Evolutionary conservation across 768 basidiomycete species (phyloP).

Genomic region (Artomyces pyxidatus): DNA sequence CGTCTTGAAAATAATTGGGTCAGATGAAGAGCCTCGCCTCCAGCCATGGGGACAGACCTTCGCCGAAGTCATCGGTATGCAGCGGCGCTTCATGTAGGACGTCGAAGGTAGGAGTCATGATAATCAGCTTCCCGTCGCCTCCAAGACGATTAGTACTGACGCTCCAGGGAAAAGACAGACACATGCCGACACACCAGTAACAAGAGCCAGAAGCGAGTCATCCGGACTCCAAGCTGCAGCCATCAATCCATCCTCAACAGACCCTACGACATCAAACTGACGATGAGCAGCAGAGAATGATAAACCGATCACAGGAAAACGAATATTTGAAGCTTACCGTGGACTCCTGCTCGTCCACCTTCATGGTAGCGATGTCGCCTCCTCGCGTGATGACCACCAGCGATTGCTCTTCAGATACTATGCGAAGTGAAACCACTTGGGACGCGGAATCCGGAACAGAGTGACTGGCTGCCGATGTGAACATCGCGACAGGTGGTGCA

Average conservation of each 20-base stretch:
- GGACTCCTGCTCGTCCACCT: conserved; percentile 41
- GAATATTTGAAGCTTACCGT: conserved; percentile 28
- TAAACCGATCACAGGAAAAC: neutral
- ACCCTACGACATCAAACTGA: conserved; percentile 77
- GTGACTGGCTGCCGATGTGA: conserved; percentile 9
- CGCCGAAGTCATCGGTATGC: conserved; percentile 72
- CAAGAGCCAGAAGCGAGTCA: conserved; percentile 73
- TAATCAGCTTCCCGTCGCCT: conserved; percentile 74
- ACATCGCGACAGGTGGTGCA: conserved; percentile 5
- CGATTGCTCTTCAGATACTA: conserved; percentile 59
- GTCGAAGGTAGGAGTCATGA: conserved; percentile 88
- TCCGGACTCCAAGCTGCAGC: conserved; percentile 91
- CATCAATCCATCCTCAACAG: conserved; percentile 75
- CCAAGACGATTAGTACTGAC: neutral
- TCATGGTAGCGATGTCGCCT: conserved; percentile 76
- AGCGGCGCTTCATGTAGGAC: conserved; percentile 74
- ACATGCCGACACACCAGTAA: conserved; percentile 50
- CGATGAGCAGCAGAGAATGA: neutral
- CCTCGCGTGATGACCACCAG: conserved; percentile 61
- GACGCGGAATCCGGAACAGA: conserved; percentile 17
- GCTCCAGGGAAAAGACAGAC: neutral
- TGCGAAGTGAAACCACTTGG: conserved; percentile 37
- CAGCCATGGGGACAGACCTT: conserved; percentile 42
- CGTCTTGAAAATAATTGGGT: conserved; percentile 39
- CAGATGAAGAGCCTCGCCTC: neutral